Base-by-base conservation (phyloP, 495 filamentous ascomycete species). In the Thozetella sp. region DNA sequence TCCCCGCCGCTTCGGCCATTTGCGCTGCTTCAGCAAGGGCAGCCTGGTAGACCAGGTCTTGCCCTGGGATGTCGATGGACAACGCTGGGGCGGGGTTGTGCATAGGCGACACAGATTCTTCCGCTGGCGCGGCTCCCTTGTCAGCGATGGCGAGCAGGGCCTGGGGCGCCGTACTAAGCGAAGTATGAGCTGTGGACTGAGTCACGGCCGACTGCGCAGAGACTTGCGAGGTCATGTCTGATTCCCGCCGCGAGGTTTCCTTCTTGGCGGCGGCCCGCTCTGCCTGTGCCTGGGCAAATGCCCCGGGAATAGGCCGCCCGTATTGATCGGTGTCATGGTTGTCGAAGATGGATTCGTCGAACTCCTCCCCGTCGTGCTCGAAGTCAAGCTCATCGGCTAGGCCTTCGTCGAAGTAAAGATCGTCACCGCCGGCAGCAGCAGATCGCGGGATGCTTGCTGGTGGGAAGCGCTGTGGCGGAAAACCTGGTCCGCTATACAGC, bases 311-410 rank as follows among this genome's bases (percentile, higher is more conserved):
- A 2, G 83, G 83, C 15, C 81, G 76, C 9, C 83, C 82, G 57
- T 81, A 84, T 59, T 76, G 51, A 58, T 85, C 82, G 0, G 82
- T 85, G 61, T 85, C 81, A 22, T 87, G 80, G 30, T 87, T 80
- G 66, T 93, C 90, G 64, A 93, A 93, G 25, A 93, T 83, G 23
- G 89, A 91, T 66, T 93, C 90, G 62, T 93, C 90, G 64, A 93
- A 93, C 17, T 77, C 72, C 6, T 76, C 75, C 25, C 80, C 82
- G 40, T 85, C 82, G 24, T 74, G 77, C 1, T 67, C 63, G 52
- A 82, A 82, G 51, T 79, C 68, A 2, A 74, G 59, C 57, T 83
- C 86, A 64, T 80, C 74, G 1, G 73, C 74, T 48, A 92, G 77
- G 2, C 91, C 92, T 63, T 93, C 90, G 57, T 93, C 88, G 60